A percentile compares a stretch with the other conserved stretches of the same genome.
These are phyloP conservation scores for Fusarium beomiforme DNA, from an alignment of 2,329 filamentous ascomycete genomes.

Conservation along the genomic window DNA sequence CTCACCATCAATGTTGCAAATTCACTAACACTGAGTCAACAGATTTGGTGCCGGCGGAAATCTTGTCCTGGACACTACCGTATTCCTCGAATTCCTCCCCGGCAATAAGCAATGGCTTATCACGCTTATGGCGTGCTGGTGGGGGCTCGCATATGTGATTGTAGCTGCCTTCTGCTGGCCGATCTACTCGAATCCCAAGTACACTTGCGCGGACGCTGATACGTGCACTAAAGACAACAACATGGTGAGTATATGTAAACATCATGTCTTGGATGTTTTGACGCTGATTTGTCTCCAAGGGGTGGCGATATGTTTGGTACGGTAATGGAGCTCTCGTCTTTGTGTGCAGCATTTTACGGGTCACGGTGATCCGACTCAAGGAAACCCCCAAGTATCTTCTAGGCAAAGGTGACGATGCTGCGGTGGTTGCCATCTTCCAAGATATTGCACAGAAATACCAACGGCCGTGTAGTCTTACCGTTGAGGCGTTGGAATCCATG, in stretches of 20 bases:
- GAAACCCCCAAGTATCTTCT: background rate
- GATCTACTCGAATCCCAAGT: background rate
- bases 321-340: background rate
- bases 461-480: background rate
- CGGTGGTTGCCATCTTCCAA: background rate
- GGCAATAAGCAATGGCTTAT: background rate
- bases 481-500: background rate
- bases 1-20: fast-evolving
- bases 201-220: background rate
- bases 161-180: background rate
- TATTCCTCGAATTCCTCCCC: background rate
- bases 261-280: fast-evolving
- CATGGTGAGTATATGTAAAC: background rate
- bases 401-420: background rate
- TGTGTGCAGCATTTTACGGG: background rate
- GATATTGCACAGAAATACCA: background rate
- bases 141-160: background rate
- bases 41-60: background rate
- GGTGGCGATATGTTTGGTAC: background rate
- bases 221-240: background rate
- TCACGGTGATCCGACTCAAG: background rate
- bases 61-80: background rate
- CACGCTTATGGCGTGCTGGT: background rate
- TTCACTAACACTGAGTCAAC: background rate
- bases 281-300: background rate